Evolutionary conservation across 257 asterid species (phyloP).

Genomic region (Nicotiana tomentosiformis): DNA sequence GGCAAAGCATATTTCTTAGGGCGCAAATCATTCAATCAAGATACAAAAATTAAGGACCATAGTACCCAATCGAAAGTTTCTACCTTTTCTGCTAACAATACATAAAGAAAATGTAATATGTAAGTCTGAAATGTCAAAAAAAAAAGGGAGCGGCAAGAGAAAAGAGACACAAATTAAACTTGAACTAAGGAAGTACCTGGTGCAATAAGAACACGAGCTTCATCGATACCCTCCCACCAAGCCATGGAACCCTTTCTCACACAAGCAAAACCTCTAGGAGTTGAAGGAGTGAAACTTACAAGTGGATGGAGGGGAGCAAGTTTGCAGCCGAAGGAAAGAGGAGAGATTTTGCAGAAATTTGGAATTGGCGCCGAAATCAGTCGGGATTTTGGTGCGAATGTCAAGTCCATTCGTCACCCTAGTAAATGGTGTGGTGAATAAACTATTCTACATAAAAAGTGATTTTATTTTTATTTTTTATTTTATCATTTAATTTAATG

Average conservation of each 20-base stretch:
- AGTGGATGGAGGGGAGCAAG: not conserved
- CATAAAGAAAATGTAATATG: not conserved
- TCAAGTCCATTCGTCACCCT: conserved; percentile 4
- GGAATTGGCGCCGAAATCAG: not conserved
- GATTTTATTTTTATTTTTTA: too few species aligned
- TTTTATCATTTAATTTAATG: not conserved
- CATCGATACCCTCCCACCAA: conserved; percentile 67
- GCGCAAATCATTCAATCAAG: not conserved
- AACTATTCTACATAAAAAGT: too few species aligned
- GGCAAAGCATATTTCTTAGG: not conserved
- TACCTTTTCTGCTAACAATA: not conserved
- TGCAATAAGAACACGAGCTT: conserved; percentile 69
- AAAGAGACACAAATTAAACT: not conserved
- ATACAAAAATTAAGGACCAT: not conserved
- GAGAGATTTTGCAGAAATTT: not conserved
- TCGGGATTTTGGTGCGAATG: not conserved
- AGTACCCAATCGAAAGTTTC: not conserved
- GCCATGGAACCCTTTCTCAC: conserved; percentile 39
- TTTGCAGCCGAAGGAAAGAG: not conserved
- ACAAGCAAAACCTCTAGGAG: not conserved
- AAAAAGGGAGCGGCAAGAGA: not conserved
- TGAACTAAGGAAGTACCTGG: conserved; percentile 34
- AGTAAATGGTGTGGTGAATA: not conserved
- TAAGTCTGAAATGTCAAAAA: not conserved
- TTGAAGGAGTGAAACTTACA: not conserved